Evolutionary conservation across 371 early-diverging fungal species (phyloP).

Genomic region (Lichtheimia corymbifera): DNA sequence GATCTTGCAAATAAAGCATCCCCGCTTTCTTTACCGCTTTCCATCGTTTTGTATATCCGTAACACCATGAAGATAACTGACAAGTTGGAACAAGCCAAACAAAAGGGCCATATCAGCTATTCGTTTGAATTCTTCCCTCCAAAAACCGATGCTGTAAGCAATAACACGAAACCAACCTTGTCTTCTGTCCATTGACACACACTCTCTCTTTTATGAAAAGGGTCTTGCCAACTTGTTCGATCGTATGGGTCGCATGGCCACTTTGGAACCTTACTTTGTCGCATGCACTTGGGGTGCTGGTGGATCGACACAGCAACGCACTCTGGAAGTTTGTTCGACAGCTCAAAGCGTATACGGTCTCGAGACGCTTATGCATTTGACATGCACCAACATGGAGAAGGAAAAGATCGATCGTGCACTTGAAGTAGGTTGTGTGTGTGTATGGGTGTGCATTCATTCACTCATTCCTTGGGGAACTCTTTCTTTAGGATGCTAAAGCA

Average conservation of each 20-base stretch:
- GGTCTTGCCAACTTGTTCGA: slow-evolving; percentile 91
- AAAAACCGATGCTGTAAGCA: slow-evolving; percentile 85
- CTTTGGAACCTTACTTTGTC: slow-evolving; percentile 84
- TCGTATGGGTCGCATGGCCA: slow-evolving; percentile 89
- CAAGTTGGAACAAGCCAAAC: slow-evolving; percentile 41
- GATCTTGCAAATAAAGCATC: too few species aligned
- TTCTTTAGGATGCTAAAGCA: slow-evolving; percentile 71
- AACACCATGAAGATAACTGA: slow-evolving; percentile 66
- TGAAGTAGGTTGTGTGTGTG: slow-evolving; percentile 32
- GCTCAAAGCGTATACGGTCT: slow-evolving; percentile 86
- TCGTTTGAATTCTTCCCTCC: slow-evolving; percentile 98
- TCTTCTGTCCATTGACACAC: neutral
- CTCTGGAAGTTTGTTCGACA: slow-evolving; percentile 79
- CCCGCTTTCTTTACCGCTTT: neutral
- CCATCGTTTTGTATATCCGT: neutral
- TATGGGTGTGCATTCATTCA: too few species aligned
- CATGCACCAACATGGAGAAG: slow-evolving; percentile 96
- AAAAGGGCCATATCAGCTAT: slow-evolving; percentile 51
- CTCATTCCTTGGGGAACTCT: neutral
- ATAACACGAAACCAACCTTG: neutral
- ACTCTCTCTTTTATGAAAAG: slow-evolving; percentile 22
- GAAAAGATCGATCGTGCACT: slow-evolving; percentile 83
- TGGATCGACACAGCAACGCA: slow-evolving; percentile 86
- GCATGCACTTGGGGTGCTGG: slow-evolving; percentile 98
- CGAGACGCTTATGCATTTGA: slow-evolving; percentile 93